Base-by-base conservation (phyloP, 1,284 basidiomycete genomes). In the Tilletiaria anomala region DNA sequence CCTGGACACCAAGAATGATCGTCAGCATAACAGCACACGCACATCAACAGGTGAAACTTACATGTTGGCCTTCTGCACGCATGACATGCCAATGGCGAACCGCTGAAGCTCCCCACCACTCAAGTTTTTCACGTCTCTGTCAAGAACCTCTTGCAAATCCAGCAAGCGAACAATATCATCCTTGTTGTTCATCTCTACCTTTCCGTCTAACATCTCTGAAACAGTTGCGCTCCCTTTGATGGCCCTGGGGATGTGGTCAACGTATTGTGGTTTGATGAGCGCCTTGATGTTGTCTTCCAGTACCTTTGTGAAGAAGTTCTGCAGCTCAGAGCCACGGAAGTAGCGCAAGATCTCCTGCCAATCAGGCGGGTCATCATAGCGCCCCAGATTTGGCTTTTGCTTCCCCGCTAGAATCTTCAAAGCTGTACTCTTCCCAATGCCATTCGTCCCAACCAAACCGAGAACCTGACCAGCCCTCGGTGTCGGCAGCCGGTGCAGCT, bases 271-370 rank as follows among this genome's bases (percentile, higher is more conserved):
- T 51, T 66, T 66, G 51, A 66, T 65, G 18, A 66, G 54, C 17
- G 63, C 63, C 52, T 66, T 66, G 50, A 66, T 61, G 51, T 66
- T 61, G 53, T 66, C 63, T 45, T 66, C 63, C 6, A 66, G 53
- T 37, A 66, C 63, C 46, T 66, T 66, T 37, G 60, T 63, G 50
- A 66, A 66, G 44, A 62, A 65, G 51, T 66, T 66, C 38, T 66
- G 63, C 35, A 66, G 47, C 51, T 66, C 63, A 24, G 59, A 62
- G 32, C 63, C 63, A 38, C 63, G 57, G 53, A 66, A 66, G 48
- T 65, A 61, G 44, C 58, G 61, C 46, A 66, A 50, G 42, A 66
- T 66, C 50, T 63, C 63, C 34, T 61, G 53, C 63, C 63, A 66
- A 47, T 66, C 61, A 20, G 63, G 63, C 17, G 63, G 61, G 33